Evolutionary conservation across 2,329 filamentous ascomycete genomes (phyloP).

Genomic region (Alternaria longipes): DNA sequence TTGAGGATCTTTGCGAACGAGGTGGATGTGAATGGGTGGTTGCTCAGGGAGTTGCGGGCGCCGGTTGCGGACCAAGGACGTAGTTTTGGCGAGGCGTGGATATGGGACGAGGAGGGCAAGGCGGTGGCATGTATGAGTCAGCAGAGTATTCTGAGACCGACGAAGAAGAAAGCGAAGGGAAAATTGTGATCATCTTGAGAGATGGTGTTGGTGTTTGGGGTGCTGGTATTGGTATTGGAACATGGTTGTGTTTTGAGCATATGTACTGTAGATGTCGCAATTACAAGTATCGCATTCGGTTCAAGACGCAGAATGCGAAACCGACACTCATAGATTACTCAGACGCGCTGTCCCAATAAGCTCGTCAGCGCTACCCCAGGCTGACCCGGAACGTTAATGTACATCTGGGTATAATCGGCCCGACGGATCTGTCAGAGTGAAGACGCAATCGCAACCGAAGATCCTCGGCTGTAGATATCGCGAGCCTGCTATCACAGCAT

Average conservation of each 20-base stretch:
- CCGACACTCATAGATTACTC: background rate
- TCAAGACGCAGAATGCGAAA: too few relatives aligned
- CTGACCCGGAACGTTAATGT: background rate
- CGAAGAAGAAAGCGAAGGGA: slow-evolving; percentile 15
- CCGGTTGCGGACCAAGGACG: slow-evolving; percentile 53
- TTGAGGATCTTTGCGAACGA: slow-evolving; percentile 54
- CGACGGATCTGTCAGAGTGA: background rate
- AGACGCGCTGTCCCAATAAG: background rate
- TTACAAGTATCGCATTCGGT: background rate
- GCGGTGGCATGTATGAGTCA: slow-evolving; percentile 61
- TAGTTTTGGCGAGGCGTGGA: slow-evolving; percentile 56
- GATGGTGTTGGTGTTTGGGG: background rate
- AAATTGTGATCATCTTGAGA: slow-evolving; percentile 17
- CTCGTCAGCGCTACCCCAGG: slow-evolving; percentile 4
- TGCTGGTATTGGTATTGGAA: background rate
- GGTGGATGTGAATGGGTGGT: slow-evolving; percentile 56
- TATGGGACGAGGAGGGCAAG: slow-evolving; percentile 58
- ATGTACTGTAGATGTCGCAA: background rate
- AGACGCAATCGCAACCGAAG: slow-evolving; percentile 1
- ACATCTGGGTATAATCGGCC: background rate
- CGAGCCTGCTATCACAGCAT: background rate
- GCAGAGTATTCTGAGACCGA: slow-evolving; percentile 52
- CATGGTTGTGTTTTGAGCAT: background rate
- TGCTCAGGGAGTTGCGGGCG: slow-evolving; percentile 55
- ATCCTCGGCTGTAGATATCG: background rate